phyloP scores from a whole-genome alignment of 1,284 basidiomycete genomes.

The Ceratobasidium sp. region DNA sequence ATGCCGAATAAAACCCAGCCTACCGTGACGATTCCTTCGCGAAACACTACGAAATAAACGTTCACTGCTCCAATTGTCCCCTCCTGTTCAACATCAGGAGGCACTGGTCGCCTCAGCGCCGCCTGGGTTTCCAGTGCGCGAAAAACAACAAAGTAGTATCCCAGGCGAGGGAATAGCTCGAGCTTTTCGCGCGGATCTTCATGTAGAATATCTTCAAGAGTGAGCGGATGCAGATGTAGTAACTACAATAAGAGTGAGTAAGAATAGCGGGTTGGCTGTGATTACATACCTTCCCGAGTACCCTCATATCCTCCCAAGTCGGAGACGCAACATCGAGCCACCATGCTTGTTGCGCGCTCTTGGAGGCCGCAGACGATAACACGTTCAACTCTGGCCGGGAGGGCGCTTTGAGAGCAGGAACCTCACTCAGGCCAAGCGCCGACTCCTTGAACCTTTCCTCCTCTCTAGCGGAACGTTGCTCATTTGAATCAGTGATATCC shows the following conservation, averaged over 20 bases:
- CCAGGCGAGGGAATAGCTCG: constrained; percentile 88
- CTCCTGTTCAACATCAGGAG: constrained; percentile 59
- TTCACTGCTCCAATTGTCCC: constrained; percentile 79
- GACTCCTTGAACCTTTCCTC: constrained; percentile 46
- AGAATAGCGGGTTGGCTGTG: constrained; percentile 16
- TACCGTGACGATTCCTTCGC: constrained; percentile 90
- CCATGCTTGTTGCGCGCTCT: constrained; percentile 72
- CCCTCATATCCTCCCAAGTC: constrained; percentile 89
- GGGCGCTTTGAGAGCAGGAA: neutral
- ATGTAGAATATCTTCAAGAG: constrained; percentile 95
- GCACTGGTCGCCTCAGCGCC: constrained; percentile 27
- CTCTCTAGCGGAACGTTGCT: constrained; percentile 31
- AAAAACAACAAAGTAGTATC: constrained; percentile 94
- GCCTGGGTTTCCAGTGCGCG: constrained; percentile 75
- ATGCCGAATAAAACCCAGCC: constrained; percentile 56
- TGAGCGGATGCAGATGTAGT: constrained; percentile 91
- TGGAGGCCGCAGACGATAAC: neutral
- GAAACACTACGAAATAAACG: constrained; percentile 90
- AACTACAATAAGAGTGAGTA: constrained; percentile 64
- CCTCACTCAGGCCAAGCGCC: constrained; percentile 35
- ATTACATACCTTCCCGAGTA: constrained; percentile 80
- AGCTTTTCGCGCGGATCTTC: constrained; percentile 95
- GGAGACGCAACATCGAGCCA: constrained; percentile 94
- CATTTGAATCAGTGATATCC: constrained; percentile 38
- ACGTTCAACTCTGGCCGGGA: constrained; percentile 39